phyloP scores from a whole-genome alignment of 2,329 filamentous ascomycete species.

The Colletotrichum paranaense region DNA sequence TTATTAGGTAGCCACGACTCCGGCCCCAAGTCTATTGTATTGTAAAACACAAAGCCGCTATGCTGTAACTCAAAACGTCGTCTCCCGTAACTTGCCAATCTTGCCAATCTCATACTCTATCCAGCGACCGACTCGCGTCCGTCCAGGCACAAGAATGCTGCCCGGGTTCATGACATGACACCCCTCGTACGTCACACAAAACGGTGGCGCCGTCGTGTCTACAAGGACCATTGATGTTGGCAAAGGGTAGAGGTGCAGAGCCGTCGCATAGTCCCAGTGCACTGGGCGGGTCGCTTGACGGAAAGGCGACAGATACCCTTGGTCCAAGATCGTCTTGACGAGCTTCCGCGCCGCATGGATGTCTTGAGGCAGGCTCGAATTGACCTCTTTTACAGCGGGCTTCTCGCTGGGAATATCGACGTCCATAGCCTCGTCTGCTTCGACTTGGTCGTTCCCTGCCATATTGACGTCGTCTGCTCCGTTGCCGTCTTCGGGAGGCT shows the following conservation, averaged over 20 bases:
- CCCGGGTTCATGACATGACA: conserved; percentile 97
- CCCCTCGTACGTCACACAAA: conserved; percentile 91
- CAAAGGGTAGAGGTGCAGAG: conserved; percentile 86
- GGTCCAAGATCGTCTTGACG: conserved; percentile 91
- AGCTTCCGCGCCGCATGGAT: conserved; percentile 76
- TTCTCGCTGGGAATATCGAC: conserved; percentile 47
- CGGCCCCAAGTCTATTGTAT: not conserved
- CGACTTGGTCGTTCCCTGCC: conserved; percentile 40
- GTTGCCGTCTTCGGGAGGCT: conserved; percentile 24
- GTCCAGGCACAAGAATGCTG: conserved; percentile 75
- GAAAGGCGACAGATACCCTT: conserved; percentile 90
- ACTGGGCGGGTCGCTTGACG: conserved; percentile 82
- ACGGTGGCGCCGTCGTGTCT: conserved; percentile 84
- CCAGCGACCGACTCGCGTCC: conserved; percentile 80
- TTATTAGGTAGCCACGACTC: too few species aligned
- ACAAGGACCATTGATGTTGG: conserved; percentile 86
- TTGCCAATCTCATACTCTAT: conserved; percentile 83
- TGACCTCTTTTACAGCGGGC: conserved; percentile 23
- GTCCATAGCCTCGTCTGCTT: conserved; percentile 53
- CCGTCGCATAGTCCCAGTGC: conserved; percentile 86
- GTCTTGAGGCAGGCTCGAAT: conserved; percentile 56
- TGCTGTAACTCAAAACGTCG: conserved; percentile 60
- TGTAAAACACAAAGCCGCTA: not conserved
- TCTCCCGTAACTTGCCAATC: conserved; percentile 72
- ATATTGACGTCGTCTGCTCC: conserved; percentile 46